These are phyloP conservation scores for Phytopythium mirpurense DNA, from an alignment of 352 stramenopile species.

Conservation along the genomic window DNA sequence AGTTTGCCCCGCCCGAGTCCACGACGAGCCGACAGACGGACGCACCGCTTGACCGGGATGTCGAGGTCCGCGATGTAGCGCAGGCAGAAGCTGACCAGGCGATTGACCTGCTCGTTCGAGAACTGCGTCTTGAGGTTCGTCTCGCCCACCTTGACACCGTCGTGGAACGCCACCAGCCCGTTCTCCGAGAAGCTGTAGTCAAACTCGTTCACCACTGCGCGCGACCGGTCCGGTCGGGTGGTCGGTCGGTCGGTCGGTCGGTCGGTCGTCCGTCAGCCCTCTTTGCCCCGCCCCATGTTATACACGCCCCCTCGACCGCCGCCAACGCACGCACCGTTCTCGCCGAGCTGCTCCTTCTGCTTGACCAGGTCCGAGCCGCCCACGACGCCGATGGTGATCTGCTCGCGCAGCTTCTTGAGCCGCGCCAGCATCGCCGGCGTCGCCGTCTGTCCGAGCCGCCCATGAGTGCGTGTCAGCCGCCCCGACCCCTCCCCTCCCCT, in stretches of 20 bases:
- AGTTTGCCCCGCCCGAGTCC: too few relatives aligned
- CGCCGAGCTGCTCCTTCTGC: slow-evolving; percentile 98
- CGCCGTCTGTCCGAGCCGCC: slow-evolving; percentile 43
- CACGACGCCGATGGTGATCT: slow-evolving; percentile 97
- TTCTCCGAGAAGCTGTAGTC: slow-evolving; percentile 99
- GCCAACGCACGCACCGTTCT: slow-evolving; percentile 55
- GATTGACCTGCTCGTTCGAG: slow-evolving; percentile 97
- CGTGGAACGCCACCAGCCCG: slow-evolving; percentile 97
- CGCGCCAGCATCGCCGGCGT: slow-evolving; percentile 92
- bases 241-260: too few relatives aligned
- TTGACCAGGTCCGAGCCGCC: slow-evolving; percentile 98
- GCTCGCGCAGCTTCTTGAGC: slow-evolving; percentile 89
- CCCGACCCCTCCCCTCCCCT: too few relatives aligned
- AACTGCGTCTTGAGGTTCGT: slow-evolving; percentile 93
- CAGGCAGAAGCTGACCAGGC: slow-evolving; percentile 96
- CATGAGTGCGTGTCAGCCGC: neutral
- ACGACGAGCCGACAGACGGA: neutral
- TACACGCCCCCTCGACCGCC: neutral
- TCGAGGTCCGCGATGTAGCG: slow-evolving; percentile 93
- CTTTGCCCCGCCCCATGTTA: too few relatives aligned
- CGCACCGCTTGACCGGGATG: slow-evolving; percentile 94
- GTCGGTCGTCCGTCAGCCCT: neutral
- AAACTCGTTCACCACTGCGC: slow-evolving; percentile 90
- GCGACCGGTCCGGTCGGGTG: too few relatives aligned
- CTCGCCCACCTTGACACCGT: slow-evolving; percentile 89